Conservation (phyloP, 805 yeast species). For the Candida fluviatilis region DNA sequence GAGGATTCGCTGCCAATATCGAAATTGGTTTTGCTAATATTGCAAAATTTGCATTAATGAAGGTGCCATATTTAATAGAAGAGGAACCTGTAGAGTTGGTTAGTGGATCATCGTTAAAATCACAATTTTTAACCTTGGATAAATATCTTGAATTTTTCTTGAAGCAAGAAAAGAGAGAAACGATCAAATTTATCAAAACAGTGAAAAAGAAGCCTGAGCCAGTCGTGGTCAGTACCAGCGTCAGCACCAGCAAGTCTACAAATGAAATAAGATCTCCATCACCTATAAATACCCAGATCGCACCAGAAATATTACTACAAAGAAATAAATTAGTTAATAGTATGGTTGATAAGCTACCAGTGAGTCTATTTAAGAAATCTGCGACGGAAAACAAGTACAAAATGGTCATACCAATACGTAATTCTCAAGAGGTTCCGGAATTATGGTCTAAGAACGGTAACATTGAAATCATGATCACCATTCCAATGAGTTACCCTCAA, state of each 20-base stretch:
- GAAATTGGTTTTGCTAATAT: conserved; percentile 54
- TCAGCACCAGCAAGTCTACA: conserved; percentile 8
- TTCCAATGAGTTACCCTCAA: conserved; percentile 34
- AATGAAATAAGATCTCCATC: background rate
- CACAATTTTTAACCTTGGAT: conserved; percentile 54
- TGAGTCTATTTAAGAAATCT: conserved; percentile 25
- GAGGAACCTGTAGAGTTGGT: conserved; percentile 29
- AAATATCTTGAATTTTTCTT: conserved; percentile 55
- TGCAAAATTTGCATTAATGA: conserved; percentile 16
- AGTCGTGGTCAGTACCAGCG: conserved; percentile 1
- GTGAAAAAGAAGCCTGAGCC: conserved; percentile 10
- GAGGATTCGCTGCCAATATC: conserved; percentile 63
- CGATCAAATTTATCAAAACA: conserved; percentile 54
- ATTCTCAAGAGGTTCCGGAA: conserved; percentile 17
- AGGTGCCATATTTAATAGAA: background rate
- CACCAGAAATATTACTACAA: conserved; percentile 6
- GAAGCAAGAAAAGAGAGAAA: conserved; percentile 54
- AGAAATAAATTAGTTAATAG: conserved; percentile 21
- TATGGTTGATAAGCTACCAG: conserved; percentile 25
- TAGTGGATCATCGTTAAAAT: conserved; percentile 48
- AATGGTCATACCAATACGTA: conserved; percentile 25
- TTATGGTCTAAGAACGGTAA: conserved; percentile 23
- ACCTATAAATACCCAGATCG: background rate
- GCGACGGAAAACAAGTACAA: conserved; percentile 25
- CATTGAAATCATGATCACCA: conserved; percentile 27